phyloP scores from a whole-genome alignment of 2,329 filamentous ascomycete genomes.

The Trichoderma sp. region DNA sequence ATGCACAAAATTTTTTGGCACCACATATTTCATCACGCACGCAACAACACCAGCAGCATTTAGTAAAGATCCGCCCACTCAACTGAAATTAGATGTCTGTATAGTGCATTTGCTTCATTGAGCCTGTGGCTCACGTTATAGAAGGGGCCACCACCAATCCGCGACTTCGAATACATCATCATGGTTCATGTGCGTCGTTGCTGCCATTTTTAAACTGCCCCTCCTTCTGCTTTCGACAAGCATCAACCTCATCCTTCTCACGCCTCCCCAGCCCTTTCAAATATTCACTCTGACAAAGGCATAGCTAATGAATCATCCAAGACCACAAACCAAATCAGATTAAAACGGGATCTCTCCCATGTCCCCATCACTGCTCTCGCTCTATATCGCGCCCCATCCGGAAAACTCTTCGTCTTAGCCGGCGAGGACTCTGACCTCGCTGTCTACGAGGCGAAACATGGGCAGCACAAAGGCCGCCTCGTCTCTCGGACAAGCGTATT shows the following conservation, averaged over 20 bases:
- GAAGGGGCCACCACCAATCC: background rate
- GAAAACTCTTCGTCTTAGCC: constrained; percentile 47
- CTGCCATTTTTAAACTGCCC: background rate
- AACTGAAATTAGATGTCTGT: background rate
- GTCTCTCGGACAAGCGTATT: constrained; percentile 55
- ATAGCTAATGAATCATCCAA: background rate
- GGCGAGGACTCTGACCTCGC: constrained; percentile 60
- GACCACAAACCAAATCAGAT: constrained; percentile 20
- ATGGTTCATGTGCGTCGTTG: constrained; percentile 15
- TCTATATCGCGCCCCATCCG: constrained; percentile 42
- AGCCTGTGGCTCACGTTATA: background rate
- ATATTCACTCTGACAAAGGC: background rate
- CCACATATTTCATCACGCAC: background rate
- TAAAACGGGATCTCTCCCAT: constrained; percentile 40
- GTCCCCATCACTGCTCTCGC: constrained; percentile 60
- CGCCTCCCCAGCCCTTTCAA: background rate
- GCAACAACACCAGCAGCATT: background rate
- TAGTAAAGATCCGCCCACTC: background rate
- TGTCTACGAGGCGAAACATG: constrained; percentile 44
- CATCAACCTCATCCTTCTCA: background rate
- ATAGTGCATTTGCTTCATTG: background rate
- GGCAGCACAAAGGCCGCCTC: constrained; percentile 33
- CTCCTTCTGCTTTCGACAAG: background rate
- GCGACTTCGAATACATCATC: background rate
- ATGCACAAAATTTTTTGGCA: constrained; percentile 10